These are phyloP conservation scores for Cinnamomum chago DNA, from an alignment of 164 flowering plant species.

Conservation along the genomic window DNA sequence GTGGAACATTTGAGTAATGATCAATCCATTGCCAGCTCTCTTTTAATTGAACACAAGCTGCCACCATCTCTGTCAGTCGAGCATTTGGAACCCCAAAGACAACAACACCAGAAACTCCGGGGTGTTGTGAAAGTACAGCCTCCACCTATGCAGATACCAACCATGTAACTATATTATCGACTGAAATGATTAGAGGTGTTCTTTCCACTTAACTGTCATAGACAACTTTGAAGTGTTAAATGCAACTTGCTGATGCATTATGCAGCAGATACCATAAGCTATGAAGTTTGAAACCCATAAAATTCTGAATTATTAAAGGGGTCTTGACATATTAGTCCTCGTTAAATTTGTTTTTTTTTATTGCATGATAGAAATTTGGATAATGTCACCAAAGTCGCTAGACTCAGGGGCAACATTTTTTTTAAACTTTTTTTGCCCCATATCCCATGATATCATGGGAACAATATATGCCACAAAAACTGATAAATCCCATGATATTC, in stretches of 20 bases:
- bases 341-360: no score
- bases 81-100: constrained; percentile 66
- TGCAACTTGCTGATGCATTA: background rate
- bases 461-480: no score
- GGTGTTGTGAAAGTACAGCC: constrained; percentile 56
- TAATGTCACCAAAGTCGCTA: no score
- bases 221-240: background rate
- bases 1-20: background rate
- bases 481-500: no score
- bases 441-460: no score
- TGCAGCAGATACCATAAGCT: no score
- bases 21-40: constrained; percentile 64
- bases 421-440: no score
- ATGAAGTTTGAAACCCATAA: no score
- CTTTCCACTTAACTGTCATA: background rate
- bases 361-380: no score
- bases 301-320: no score
- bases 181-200: background rate
- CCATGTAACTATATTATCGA: background rate
- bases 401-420: no score
- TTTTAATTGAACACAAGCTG: constrained; percentile 55
- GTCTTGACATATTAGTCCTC: no score
- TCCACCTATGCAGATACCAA: constrained; percentile 51
- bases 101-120: constrained; percentile 48
- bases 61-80: constrained; percentile 71